Evolutionary conservation across 2,329 filamentous ascomycete species (phyloP).

Genomic region (Boeremia exigua): DNA sequence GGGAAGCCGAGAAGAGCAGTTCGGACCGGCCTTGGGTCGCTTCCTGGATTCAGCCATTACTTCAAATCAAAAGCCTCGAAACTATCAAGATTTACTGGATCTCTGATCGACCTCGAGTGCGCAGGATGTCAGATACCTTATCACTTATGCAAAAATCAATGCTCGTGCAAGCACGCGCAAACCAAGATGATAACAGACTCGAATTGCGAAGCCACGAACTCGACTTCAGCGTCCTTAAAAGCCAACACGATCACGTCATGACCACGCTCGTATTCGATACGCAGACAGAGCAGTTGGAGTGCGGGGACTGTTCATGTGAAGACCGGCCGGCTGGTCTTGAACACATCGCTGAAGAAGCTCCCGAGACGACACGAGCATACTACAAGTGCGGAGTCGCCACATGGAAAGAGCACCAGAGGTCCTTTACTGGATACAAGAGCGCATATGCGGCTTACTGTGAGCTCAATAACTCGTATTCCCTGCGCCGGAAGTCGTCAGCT

Average conservation of each 20-base stretch:
- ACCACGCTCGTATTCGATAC: slow-evolving; percentile 1
- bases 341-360: neutral
- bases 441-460: slow-evolving; percentile 13
- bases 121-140: slow-evolving; percentile 21
- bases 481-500: neutral
- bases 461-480: neutral
- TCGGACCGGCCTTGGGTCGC: slow-evolving; percentile 14
- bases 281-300: neutral
- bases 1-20: slow-evolving; percentile 18
- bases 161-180: slow-evolving; percentile 3
- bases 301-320: slow-evolving; percentile 8
- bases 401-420: slow-evolving; percentile 11
- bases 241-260: neutral
- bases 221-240: slow-evolving; percentile 5
- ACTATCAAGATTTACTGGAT: slow-evolving; percentile 24
- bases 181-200: neutral
- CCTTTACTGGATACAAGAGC: slow-evolving; percentile 5
- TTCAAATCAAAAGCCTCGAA: slow-evolving; percentile 22
- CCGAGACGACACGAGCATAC: neutral
- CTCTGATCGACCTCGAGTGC: slow-evolving; percentile 20
- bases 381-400: slow-evolving; percentile 6
- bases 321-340: neutral
- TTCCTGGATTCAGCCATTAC: slow-evolving; percentile 27
- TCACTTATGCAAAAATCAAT: slow-evolving; percentile 20
- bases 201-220: neutral